Evolutionary conservation across 2,329 filamentous ascomycete species (phyloP).

Genomic region (Pseudogymnoascus sp.): DNA sequence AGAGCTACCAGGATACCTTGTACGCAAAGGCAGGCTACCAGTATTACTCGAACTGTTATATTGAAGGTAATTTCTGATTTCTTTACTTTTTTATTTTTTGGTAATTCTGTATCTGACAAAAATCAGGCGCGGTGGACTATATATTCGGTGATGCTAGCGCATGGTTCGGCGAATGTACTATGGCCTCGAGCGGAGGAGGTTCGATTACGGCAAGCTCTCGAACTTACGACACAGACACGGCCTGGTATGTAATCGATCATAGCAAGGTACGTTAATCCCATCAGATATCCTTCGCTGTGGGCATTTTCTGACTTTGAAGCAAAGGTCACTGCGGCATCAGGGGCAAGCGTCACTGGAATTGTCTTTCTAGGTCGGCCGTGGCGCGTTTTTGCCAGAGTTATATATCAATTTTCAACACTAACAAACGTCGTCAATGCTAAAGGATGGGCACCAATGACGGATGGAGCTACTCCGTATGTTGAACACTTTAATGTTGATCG

Average conservation of each 20-base stretch:
- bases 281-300: not conserved
- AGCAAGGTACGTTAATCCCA: slow-evolving; percentile 32
- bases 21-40: slow-evolving; percentile 43
- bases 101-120: not conserved
- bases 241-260: slow-evolving; percentile 48
- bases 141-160: slow-evolving; percentile 48
- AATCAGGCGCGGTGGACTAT: slow-evolving; percentile 42
- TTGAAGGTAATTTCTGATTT: slow-evolving; percentile 37
- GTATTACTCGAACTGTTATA: slow-evolving; percentile 48
- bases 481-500: not conserved
- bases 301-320: slow-evolving; percentile 18
- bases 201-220: slow-evolving; percentile 41
- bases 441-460: slow-evolving; percentile 36
- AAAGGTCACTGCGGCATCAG: slow-evolving; percentile 10
- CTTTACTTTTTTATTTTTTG: slow-evolving; percentile 10
- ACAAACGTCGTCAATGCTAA: slow-evolving; percentile 41
- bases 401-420: slow-evolving; percentile 42
- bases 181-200: slow-evolving; percentile 28
- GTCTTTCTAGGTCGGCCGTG: slow-evolving; percentile 48
- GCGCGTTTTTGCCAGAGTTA: slow-evolving; percentile 41
- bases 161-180: slow-evolving; percentile 43
- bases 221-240: slow-evolving; percentile 30
- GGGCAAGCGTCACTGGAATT: slow-evolving; percentile 26
- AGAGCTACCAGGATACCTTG: slow-evolving; percentile 49
- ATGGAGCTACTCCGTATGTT: slow-evolving; percentile 16